These are phyloP conservation scores for Pisolithus albus DNA, from an alignment of 768 basidiomycete species.

Conservation along the genomic window DNA sequence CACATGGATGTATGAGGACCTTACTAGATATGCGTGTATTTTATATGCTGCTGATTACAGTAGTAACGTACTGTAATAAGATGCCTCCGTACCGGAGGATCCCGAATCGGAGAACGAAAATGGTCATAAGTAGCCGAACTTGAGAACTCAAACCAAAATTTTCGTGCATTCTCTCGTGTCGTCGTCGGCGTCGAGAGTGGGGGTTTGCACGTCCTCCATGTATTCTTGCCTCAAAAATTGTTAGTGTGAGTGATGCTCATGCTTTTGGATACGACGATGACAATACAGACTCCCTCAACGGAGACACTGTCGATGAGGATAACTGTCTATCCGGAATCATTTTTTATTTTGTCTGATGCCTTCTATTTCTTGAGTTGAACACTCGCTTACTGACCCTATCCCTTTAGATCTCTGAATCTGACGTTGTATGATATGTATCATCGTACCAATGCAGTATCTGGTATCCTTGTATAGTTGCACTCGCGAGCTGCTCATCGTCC, in stretches of 20 bases:
- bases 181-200: slow-evolving; percentile 95
- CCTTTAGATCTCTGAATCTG: not conserved
- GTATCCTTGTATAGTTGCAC: no score
- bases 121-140: no score
- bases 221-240: slow-evolving; percentile 93
- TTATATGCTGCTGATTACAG: no score
- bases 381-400: not conserved
- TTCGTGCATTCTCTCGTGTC: slow-evolving; percentile 46
- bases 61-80: no score
- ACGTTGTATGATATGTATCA: no score
- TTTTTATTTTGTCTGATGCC: slow-evolving; percentile 61
- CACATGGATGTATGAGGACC: no score
- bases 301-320: slow-evolving; percentile 67
- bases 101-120: slow-evolving; percentile 53
- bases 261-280: slow-evolving; percentile 47
- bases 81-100: slow-evolving; percentile 25
- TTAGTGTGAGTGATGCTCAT: slow-evolving; percentile 37
- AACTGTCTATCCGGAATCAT: slow-evolving; percentile 85
- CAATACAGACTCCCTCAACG: slow-evolving; percentile 90
- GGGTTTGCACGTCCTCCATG: slow-evolving; percentile 84
- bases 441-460: no score
- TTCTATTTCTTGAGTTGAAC: not conserved
- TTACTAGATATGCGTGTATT: no score
- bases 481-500: no score
- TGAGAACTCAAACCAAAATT: no score